Base-by-base conservation (phyloP, 352 stramenopile genomes). In the Globisporangium paroecandrum region DNA sequence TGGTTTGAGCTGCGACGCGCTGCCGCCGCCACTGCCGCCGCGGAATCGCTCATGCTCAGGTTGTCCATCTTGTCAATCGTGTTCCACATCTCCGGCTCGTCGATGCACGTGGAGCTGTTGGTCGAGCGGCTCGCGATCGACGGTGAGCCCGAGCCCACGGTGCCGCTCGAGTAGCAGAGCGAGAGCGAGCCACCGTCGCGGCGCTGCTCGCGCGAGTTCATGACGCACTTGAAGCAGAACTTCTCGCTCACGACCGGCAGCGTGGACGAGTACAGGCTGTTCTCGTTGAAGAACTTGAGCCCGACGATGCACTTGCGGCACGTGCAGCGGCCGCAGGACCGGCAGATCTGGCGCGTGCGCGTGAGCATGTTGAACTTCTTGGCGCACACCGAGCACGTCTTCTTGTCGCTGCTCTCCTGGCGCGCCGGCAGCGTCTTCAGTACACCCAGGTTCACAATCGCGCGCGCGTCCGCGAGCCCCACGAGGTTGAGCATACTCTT, bases 291-390 rank as follows among this genome's bases (percentile, higher is more conserved):
- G 54, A 74, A 71, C 38, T 66, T 62, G 53, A 74, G 65, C 25
- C 60, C 43, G 4, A 74, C 41, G 51, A 65, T 74, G 69, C 69
- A 74, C 41, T 43, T 65, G 29, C 69, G 69, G 46, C 69, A 74
- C 20, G 65, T 58, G 59, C 65, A 41, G n/a, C 49, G 69, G 12
- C 65, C 66, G 56, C 69, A 75, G 20, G 64, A 34, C 24, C 65
- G 59, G n/a, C 60, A 64, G 46, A 34, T 55, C 25, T 66, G 46
- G 60, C 65, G 65, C 47, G 49, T 54, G 15, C 60, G 68, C 38
- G 65, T 69, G 56, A 79, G 63, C 60, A 79, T 24, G 49, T 71
- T 58, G 41, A 75, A 73, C 53, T 71, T 73, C 58, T 76, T 76
- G 49, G 64, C 53, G 60, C 73, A 79, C 53, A 79, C 70, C 32